Conservation (phyloP, 2,329 filamentous ascomycete genomes). For the Monosporascus sp. region DNA sequence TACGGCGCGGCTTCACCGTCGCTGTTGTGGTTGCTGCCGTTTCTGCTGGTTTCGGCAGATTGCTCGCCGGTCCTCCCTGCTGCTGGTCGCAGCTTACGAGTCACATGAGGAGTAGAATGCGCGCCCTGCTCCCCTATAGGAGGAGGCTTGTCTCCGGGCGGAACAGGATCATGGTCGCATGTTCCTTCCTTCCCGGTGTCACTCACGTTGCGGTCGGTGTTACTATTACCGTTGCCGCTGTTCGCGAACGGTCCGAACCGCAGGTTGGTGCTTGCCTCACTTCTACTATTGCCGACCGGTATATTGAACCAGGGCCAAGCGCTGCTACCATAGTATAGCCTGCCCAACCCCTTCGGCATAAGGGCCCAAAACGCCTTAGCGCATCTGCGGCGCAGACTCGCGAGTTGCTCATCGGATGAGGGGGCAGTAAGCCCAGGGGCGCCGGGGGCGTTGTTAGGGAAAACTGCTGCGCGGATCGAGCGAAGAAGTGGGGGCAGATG, state of each 20-base stretch:
- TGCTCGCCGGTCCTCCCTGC: conserved; percentile 12
- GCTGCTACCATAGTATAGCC: conserved; percentile 42
- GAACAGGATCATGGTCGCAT: conserved; percentile 17
- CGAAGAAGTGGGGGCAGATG: conserved; percentile 63
- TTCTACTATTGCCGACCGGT: conserved; percentile 17
- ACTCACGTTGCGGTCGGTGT: conserved; percentile 16
- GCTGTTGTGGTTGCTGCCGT: background rate
- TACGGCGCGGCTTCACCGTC: background rate
- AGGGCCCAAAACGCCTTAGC: conserved; percentile 53
- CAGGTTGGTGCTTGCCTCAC: conserved; percentile 23
- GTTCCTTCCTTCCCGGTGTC: conserved; percentile 19
- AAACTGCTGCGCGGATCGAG: conserved; percentile 70
- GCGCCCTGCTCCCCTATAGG: background rate
- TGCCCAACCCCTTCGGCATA: conserved; percentile 41
- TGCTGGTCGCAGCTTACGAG: background rate
- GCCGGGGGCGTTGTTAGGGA: conserved; percentile 77
- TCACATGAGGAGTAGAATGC: background rate
- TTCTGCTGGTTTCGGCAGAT: conserved; percentile 10
- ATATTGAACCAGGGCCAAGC: conserved; percentile 26
- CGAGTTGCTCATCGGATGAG: conserved; percentile 52
- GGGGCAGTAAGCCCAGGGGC: conserved; percentile 57
- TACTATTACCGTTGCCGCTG: conserved; percentile 15
- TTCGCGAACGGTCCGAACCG: conserved; percentile 23
- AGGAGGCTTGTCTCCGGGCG: background rate
- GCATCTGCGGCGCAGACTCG: conserved; percentile 60